Base-by-base conservation (phyloP, 164 flowering plant species). In the Houttuynia cordata region DNA sequence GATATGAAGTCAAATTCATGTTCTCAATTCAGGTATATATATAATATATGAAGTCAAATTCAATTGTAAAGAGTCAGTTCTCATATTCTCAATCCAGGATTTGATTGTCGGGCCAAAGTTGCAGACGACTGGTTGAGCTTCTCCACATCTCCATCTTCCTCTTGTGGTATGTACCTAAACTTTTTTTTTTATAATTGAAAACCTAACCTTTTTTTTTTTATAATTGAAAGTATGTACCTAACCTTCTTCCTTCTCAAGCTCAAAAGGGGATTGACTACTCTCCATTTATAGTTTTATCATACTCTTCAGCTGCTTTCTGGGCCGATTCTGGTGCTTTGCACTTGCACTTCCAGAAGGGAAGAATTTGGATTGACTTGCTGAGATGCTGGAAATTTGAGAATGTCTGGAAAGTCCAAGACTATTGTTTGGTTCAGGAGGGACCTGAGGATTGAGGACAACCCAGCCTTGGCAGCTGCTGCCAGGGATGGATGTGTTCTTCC, bases 361-460 rank as follows among this genome's bases (percentile, higher is more conserved):
- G 49, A 45, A 12, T 45, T 45, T 45, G 49, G 17, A 12, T 45
- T 45, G 49, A 17, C 3, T 45, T 2, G 2, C 49, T 10, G 49
- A 45, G 49, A 45, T 45, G 49, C 49, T 45, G 1, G 49, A 45
- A 45, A 10, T 12, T 2, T 12, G 17, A 45, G 4, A 45, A 45
- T 45, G 49, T 45, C 49, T 45, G 49, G 49, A 17, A 45, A 45
- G 13, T 3, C 65, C 51, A 85, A 69, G 75, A 83, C 89, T 22
- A 73, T 91, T 69, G 86, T 92, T 69, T 92, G 98, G 98, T 88
- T 92, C 73, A 82, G 98, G 71, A 86, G 92, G 80, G 98, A 92
- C 78, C 80, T 92, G 17, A 85, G 98, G 71, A 79, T 91, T 67
- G 96, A 88, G 67, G 98, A 91, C 73, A 91, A 91, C 71, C 98